These are phyloP conservation scores for Suhomyces bolitotheri DNA, from an alignment of 1,139 yeast genomes.

Conservation along the genomic window DNA sequence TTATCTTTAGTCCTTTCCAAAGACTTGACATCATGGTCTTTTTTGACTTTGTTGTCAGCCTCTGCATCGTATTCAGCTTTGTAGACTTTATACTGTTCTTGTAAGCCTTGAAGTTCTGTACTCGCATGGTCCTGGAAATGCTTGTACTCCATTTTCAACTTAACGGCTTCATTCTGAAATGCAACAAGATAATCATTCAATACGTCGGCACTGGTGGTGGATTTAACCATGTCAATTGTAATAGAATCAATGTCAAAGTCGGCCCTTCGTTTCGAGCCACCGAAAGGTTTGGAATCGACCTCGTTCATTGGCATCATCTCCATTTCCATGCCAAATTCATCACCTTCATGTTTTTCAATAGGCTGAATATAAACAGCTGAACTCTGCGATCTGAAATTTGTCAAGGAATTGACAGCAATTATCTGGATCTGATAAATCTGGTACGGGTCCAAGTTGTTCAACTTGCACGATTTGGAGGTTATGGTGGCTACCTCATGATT, in stretches of 20 bases:
- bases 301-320: constrained; percentile 3
- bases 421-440: constrained; percentile 40
- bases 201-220: constrained; percentile 14
- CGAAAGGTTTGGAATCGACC: background rate
- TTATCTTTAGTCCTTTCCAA: constrained; percentile 36
- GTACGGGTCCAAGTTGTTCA: constrained; percentile 32
- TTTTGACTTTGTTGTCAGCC: constrained; percentile 31
- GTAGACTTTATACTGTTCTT: constrained; percentile 20
- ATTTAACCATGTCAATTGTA: constrained; percentile 13
- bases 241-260: constrained; percentile 11
- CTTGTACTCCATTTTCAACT: constrained; percentile 27
- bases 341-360: constrained; percentile 8
- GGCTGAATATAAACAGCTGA: constrained; percentile 30
- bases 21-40: constrained; percentile 35
- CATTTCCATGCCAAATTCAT: constrained; percentile 5
- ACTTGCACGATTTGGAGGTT: constrained; percentile 38
- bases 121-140: constrained; percentile 21
- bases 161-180: constrained; percentile 34
- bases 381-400: constrained; percentile 40
- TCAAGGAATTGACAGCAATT: constrained; percentile 39
- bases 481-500: constrained; percentile 41
- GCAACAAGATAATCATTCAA: constrained; percentile 27
- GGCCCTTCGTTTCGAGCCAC: background rate
- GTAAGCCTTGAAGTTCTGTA: constrained; percentile 27
- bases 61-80: constrained; percentile 35